Evolutionary conservation across 78 protist genomes (phyloP), one percentile per base, ranked within the genome.

Genomic region (Dictyostelium brefeldianum): DNA sequence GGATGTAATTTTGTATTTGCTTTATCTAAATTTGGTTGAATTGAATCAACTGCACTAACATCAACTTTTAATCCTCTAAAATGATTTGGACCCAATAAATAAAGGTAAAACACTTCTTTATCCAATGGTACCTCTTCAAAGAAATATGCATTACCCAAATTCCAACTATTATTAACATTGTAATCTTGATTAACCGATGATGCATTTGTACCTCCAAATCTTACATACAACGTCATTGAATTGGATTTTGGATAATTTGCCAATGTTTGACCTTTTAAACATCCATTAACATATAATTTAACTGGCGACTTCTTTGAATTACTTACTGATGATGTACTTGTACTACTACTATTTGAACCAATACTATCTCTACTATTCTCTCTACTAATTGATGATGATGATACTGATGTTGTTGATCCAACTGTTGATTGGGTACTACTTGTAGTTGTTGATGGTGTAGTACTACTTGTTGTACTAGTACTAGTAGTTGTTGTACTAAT

Each of bases 151-250:
- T 87, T 87, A 18, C 93, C 93, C 6, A 74, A 31, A 77, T 87
- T 81, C 93, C 93, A 87, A 57, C 81, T 70, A 17, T 53, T 87
- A 15, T 80, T 80, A 9, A 10, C 31, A 22, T 11, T 51, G 22
- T 36, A 43, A 15, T 78, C 93, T 65, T 87, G 50, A 57, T 75
- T 75, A 5, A 62, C 70, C 1, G 73, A 18, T 15, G 73, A 43
- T 2, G 93, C 93, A 62, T 77, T 87, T 1, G 83, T 36, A 29
- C 93, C 93, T 64, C 93, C 93, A 12, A 87, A 87, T 59, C 93
- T 56, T n/a, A 77, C 73, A 51, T 46, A 87, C 2, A 77, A 18
- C 1, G 78, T 56, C 85, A 74, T 77, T 74, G 70, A 43, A 25
- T 87, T 81, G 5, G 93, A 47, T 46, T 64, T 74, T 56, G 93